phyloP scores from a whole-genome alignment of 441 rosid genomes.

The Theobroma grandiflorum region DNA sequence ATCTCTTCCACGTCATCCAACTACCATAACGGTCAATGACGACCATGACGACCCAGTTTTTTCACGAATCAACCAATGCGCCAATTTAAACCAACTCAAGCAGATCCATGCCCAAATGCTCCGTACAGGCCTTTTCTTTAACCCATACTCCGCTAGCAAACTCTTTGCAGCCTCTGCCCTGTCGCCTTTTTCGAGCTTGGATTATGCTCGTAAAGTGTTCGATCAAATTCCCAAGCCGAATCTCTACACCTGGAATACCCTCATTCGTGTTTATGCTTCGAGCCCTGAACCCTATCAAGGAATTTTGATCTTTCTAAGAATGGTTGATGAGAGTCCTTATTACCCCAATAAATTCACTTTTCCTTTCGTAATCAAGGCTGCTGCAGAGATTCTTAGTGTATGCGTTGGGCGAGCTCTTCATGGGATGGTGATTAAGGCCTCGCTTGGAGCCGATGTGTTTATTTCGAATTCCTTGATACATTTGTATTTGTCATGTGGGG shows the following conservation, averaged over 20 bases:
- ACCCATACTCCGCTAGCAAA: conserved; percentile 60
- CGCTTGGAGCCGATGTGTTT: conserved; percentile 54
- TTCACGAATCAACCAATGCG: conserved; percentile 55
- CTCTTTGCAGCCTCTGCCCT: conserved; percentile 51
- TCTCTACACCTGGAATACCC: conserved; percentile 69
- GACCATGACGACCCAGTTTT: conserved; percentile 39
- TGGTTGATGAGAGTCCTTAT: conserved; percentile 48
- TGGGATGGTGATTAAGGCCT: conserved; percentile 63
- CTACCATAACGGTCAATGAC: conserved; percentile 36
- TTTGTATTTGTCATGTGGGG: conserved; percentile 61
- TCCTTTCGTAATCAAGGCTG: conserved; percentile 75
- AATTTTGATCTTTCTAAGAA: conserved; percentile 49
- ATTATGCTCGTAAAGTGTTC: conserved; percentile 71
- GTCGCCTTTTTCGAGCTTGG: conserved; percentile 54
- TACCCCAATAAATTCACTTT: conserved; percentile 68
- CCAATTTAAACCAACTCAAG: conserved; percentile 50
- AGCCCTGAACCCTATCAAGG: conserved; percentile 57
- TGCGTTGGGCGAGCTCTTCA: conserved; percentile 57
- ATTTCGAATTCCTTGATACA: conserved; percentile 63
- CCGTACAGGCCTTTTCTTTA: conserved; percentile 53
- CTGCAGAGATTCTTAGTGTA: conserved; percentile 43
- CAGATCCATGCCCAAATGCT: conserved; percentile 73
- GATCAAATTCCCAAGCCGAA: conserved; percentile 76
- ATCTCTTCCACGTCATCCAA: conserved; percentile 52
- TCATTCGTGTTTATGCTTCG: conserved; percentile 68